Conservation (phyloP, 352 stramenopile genomes). For the Phytophthora ohioensis region DNA sequence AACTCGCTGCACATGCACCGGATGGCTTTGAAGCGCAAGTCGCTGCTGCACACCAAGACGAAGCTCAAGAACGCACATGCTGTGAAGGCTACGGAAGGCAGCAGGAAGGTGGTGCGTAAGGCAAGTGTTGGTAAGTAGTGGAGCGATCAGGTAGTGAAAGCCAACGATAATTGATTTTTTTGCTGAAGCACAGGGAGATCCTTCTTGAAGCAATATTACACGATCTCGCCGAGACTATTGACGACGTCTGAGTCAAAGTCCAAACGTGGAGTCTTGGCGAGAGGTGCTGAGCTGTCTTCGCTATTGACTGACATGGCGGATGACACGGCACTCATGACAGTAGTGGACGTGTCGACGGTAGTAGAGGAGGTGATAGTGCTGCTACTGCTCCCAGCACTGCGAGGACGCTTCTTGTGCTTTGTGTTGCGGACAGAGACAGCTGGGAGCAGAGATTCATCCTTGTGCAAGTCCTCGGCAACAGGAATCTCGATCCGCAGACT, state of each 20-base stretch:
- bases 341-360: conserved; percentile 3
- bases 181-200: conserved; percentile 2
- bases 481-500: conserved; percentile 84
- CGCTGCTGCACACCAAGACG: conserved; percentile 59
- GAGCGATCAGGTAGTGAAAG: background rate
- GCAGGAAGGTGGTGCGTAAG: conserved; percentile 67
- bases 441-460: conserved; percentile 71
- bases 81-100: conserved; percentile 48
- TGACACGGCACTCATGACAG: conserved; percentile 21
- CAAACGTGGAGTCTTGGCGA: conserved; percentile 59
- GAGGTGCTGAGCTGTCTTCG: conserved; percentile 30
- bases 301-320: conserved; percentile 14
- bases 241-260: conserved; percentile 75
- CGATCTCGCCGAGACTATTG: conserved; percentile 62
- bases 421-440: conserved; percentile 51
- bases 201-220: conserved; percentile 37
- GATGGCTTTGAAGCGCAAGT: conserved; percentile 81
- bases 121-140: conserved; percentile 52
- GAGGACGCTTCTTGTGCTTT: conserved; percentile 74
- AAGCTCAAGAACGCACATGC: conserved; percentile 54
- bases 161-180: conserved; percentile 17
- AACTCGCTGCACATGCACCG: conserved; percentile 88
- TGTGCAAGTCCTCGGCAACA: conserved; percentile 69
- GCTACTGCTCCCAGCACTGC: conserved; percentile 30
- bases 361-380: conserved; percentile 11